Percentiles rank a stretch among this genome's conserved stretches.
Evolutionary conservation across 2,329 filamentous ascomycete genomes (phyloP).

Genomic region (Monilinia polystroma): DNA sequence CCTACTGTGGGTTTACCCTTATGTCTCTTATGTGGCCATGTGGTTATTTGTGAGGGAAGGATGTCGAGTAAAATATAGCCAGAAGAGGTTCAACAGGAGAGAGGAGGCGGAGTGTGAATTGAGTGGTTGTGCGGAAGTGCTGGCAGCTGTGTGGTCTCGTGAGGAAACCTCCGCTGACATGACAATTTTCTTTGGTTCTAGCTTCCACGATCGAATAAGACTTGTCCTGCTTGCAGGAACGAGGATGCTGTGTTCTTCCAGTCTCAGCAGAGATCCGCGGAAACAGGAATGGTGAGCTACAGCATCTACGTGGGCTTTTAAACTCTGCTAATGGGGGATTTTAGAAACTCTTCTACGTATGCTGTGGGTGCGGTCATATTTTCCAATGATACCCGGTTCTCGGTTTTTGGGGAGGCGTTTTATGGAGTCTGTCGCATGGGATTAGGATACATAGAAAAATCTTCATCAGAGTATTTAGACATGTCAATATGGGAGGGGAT

Average conservation of each 20-base stretch:
- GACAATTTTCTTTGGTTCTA: slow-evolving; percentile 51
- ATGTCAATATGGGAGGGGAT: slow-evolving; percentile 12
- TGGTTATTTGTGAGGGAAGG: slow-evolving; percentile 45
- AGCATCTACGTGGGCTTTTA: not conserved
- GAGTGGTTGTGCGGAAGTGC: not conserved
- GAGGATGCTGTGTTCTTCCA: slow-evolving; percentile 97
- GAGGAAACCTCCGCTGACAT: slow-evolving; percentile 42
- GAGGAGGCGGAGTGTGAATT: not conserved
- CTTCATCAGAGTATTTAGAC: not conserved
- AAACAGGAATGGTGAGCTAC: slow-evolving; percentile 90
- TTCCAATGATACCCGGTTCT: slow-evolving; percentile 53
- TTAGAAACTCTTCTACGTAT: slow-evolving; percentile 91
- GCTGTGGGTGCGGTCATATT: slow-evolving; percentile 89
- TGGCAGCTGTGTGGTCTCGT: slow-evolving; percentile 22
- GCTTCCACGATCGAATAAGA: slow-evolving; percentile 86
- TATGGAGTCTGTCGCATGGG: slow-evolving; percentile 23
- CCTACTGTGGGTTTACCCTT: slow-evolving; percentile 83
- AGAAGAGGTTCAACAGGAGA: slow-evolving; percentile 18
- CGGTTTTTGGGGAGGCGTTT: slow-evolving; percentile 20
- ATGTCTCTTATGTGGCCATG: slow-evolving; percentile 50
- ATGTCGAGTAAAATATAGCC: not conserved
- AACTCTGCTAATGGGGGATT: slow-evolving; percentile 33
- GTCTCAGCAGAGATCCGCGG: slow-evolving; percentile 92
- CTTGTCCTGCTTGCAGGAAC: slow-evolving; percentile 81
- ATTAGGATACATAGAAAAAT: slow-evolving; percentile 20